Percentiles rank a stretch among this genome's conserved stretches.
Conservation (phyloP, 1,139 yeast species). For the Chernovozyma sophiae-reginae region DNA sequence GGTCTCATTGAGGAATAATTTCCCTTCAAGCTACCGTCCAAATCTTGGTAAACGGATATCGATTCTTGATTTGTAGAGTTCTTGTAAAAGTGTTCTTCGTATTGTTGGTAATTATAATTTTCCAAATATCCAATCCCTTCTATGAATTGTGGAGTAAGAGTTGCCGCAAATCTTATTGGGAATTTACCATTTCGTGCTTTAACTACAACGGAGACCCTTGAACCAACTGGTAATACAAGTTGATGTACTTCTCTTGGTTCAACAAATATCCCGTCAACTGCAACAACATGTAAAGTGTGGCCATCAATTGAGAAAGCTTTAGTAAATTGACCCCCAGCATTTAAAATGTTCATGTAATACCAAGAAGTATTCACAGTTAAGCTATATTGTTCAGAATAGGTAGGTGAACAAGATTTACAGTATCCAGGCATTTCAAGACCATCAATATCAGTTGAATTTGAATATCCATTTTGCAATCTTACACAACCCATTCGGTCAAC, state of each 20-base stretch:
- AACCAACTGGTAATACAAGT: constrained; percentile 26
- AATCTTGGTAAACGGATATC: constrained; percentile 12
- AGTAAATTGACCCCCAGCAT: constrained; percentile 31
- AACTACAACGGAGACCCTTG: constrained; percentile 24
- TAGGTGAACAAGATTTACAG: constrained; percentile 17
- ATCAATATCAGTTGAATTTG: constrained; percentile 14
- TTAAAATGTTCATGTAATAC: constrained; percentile 25
- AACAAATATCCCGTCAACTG: constrained; percentile 29
- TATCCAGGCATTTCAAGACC: constrained; percentile 24
- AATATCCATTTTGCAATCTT: constrained; percentile 16
- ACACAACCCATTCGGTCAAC: constrained; percentile 23
- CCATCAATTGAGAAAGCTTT: constrained; percentile 32
- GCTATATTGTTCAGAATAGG: constrained; percentile 16
- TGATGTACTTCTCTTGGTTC: constrained; percentile 21
- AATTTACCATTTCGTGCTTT: constrained; percentile 17
- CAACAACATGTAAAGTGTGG: constrained; percentile 27
- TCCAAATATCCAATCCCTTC: constrained; percentile 25
- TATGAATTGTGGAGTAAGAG: constrained; percentile 25
- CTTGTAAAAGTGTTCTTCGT: background rate
- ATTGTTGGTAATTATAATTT: constrained; percentile 11
- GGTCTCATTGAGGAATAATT: constrained; percentile 14
- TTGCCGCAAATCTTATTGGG: constrained; percentile 26
- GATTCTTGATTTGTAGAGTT: constrained; percentile 5
- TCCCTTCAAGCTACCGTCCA: constrained; percentile 15
- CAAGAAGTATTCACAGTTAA: constrained; percentile 18